These are phyloP conservation scores for Pulveroboletus sp. DNA, from an alignment of 768 basidiomycete species.

Conservation along the genomic window DNA sequence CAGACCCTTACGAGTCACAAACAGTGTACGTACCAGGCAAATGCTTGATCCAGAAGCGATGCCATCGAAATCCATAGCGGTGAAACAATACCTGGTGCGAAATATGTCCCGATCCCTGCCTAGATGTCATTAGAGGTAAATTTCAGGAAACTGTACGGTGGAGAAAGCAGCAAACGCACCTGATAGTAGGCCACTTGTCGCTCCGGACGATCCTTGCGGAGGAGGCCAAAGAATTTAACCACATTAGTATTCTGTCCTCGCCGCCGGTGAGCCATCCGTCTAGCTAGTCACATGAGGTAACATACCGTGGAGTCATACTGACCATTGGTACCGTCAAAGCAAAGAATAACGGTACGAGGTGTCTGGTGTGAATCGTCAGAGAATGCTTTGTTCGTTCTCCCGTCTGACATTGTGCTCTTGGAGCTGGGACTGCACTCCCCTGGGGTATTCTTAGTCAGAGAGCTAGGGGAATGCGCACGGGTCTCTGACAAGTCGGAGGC, in stretches of 20 bases:
- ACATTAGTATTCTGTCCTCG: slow-evolving; percentile 59
- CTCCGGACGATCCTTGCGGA: slow-evolving; percentile 54
- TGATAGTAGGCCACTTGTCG: slow-evolving; percentile 72
- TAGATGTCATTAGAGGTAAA: slow-evolving; percentile 13
- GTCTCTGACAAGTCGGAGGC: not conserved
- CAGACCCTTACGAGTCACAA: not conserved
- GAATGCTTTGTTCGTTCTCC: not conserved
- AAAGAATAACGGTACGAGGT: slow-evolving; percentile 54
- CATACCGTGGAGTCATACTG: slow-evolving; percentile 50
- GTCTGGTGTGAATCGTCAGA: slow-evolving; percentile 1
- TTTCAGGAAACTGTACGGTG: not conserved
- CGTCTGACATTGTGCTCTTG: slow-evolving; percentile 15
- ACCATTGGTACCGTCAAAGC: slow-evolving; percentile 67
- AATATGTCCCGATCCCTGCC: slow-evolving; percentile 49
- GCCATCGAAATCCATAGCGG: slow-evolving; percentile 59
- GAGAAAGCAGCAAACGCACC: slow-evolving; percentile 35
- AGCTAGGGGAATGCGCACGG: not conserved
- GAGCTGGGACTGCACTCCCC: too few species aligned
- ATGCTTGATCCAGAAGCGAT: slow-evolving; percentile 60
- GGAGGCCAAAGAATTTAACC: slow-evolving; percentile 64
- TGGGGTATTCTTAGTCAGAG: not conserved
- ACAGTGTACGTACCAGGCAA: slow-evolving; percentile 58
- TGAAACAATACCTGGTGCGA: slow-evolving; percentile 64
- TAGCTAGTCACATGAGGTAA: not conserved
- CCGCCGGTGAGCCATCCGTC: not conserved